phyloP scores from a whole-genome alignment of 2,329 filamentous ascomycete genomes.

The Apiospora sp. region DNA sequence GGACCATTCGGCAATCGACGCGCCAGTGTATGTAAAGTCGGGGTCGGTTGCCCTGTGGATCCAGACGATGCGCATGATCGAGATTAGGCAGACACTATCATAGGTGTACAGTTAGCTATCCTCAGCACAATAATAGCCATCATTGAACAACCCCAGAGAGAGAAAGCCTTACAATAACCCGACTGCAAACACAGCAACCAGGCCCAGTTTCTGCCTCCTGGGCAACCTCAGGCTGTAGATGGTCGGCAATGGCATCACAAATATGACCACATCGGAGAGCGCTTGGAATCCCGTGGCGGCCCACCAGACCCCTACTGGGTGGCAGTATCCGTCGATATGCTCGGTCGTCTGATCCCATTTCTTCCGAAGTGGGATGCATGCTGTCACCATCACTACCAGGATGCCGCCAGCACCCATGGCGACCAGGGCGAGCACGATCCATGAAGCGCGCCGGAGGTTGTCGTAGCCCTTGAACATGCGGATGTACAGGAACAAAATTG shows the following conservation, averaged over 20 bases:
- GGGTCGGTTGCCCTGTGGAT: conserved; percentile 34
- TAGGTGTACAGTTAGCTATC: conserved; percentile 18
- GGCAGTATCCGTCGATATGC: conserved; percentile 29
- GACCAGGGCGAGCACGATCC: conserved; percentile 5
- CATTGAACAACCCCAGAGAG: not conserved
- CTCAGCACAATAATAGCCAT: no score
- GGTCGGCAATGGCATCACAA: conserved; percentile 50
- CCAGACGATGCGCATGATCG: conserved; percentile 42
- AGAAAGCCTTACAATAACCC: conserved; percentile 47
- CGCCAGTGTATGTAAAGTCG: conserved; percentile 41
- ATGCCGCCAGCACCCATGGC: not conserved
- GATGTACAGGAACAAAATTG: conserved; percentile 19
- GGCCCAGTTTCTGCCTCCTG: conserved; percentile 49
- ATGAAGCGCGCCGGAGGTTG: conserved; percentile 9
- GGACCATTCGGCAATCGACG: conserved; percentile 46
- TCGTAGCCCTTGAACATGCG: conserved; percentile 19
- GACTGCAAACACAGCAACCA: conserved; percentile 49
- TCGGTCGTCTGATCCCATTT: conserved; percentile 14
- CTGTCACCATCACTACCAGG: conserved; percentile 22
- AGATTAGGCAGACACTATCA: conserved; percentile 46
- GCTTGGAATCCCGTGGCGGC: conserved; percentile 36
- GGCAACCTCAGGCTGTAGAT: conserved; percentile 53
- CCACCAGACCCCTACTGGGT: conserved; percentile 35
- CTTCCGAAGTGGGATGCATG: conserved; percentile 23
- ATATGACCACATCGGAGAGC: conserved; percentile 38